phyloP scores from a whole-genome alignment of 202 grass and related monocot genomes.

The Carex arenaria region DNA sequence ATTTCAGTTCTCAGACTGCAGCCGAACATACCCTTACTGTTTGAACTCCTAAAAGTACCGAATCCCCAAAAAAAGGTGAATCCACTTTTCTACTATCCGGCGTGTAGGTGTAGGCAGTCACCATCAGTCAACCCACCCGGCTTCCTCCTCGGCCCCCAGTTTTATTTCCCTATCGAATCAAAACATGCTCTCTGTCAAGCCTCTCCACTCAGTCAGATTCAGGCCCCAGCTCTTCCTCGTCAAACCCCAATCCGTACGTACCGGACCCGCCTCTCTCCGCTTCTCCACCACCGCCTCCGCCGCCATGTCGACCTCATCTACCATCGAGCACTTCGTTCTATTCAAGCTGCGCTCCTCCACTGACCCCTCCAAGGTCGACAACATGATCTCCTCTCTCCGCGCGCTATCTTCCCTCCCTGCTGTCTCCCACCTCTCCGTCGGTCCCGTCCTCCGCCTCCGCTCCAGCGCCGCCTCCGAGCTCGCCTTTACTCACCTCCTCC shows the following conservation, averaged over 20 bases:
- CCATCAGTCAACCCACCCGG: not conserved
- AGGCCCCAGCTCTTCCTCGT: slow-evolving; percentile 21
- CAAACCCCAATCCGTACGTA: slow-evolving; percentile 34
- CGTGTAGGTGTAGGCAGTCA: not conserved
- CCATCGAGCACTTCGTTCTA: slow-evolving; percentile 91
- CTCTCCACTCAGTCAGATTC: not conserved
- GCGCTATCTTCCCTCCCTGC: slow-evolving; percentile 49
- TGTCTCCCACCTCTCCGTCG: slow-evolving; percentile 62
- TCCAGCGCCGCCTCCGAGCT: slow-evolving; percentile 60
- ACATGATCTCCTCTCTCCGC: slow-evolving; percentile 62
- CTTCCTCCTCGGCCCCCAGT: not conserved
- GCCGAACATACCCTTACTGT: no score
- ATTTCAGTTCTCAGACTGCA: no score
- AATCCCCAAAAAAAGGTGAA: no score
- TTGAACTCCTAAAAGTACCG: no score
- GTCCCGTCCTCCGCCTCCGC: slow-evolving; percentile 57
- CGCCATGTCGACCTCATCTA: slow-evolving; percentile 9
- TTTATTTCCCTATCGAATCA: not conserved
- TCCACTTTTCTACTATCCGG: no score
- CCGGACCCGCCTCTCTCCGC: slow-evolving; percentile 24
- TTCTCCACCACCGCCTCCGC: slow-evolving; percentile 19
- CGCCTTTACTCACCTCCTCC: slow-evolving; percentile 75
- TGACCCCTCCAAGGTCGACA: slow-evolving; percentile 35
- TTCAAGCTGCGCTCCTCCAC: slow-evolving; percentile 63
- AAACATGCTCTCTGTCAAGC: slow-evolving; percentile 31